These are phyloP conservation scores for Durotheca rogersii DNA, from an alignment of 495 filamentous ascomycete genomes.

Conservation along the genomic window DNA sequence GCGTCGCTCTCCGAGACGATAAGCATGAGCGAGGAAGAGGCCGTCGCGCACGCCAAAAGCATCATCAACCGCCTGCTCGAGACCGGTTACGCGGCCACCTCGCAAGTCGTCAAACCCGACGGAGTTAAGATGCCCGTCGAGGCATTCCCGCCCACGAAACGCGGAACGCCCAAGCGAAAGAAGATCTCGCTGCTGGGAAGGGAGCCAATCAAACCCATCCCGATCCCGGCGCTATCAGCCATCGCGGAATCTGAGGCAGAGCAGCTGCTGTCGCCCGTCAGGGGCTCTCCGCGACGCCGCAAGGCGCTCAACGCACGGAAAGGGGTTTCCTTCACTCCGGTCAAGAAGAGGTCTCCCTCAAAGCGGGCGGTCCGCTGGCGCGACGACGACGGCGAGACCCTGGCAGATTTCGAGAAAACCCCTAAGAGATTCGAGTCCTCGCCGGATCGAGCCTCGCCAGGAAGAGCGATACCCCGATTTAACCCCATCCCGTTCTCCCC, in stretches of 20 bases:
- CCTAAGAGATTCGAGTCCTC: slow-evolving; percentile 65
- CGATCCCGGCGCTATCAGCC: slow-evolving; percentile 39
- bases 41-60: slow-evolving; percentile 73
- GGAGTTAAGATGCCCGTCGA: slow-evolving; percentile 64
- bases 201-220: slow-evolving; percentile 35
- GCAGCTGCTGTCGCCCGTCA: slow-evolving; percentile 54
- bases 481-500: slow-evolving; percentile 44
- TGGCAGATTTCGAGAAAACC: slow-evolving; percentile 88
- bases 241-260: slow-evolving; percentile 41
- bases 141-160: slow-evolving; percentile 63
- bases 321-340: slow-evolving; percentile 74
- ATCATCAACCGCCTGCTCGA: slow-evolving; percentile 78
- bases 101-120: slow-evolving; percentile 88
- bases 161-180: slow-evolving; percentile 73
- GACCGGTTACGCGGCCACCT: slow-evolving; percentile 66
- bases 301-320: slow-evolving; percentile 66
- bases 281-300: slow-evolving; percentile 79
- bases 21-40: slow-evolving; percentile 77
- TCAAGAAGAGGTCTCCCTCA: slow-evolving; percentile 68
- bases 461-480: slow-evolving; percentile 29
- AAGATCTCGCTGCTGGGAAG: slow-evolving; percentile 51
- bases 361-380: slow-evolving; percentile 89
- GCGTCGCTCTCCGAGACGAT: slow-evolving; percentile 77
- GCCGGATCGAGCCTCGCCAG: slow-evolving; percentile 46
- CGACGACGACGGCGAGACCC: slow-evolving; percentile 79